Percentiles rank a stretch among this genome's conserved stretches.
These are phyloP conservation scores for Parietichytrium sp. DNA, from an alignment of 108 stramenopile species.

Conservation along the genomic window DNA sequence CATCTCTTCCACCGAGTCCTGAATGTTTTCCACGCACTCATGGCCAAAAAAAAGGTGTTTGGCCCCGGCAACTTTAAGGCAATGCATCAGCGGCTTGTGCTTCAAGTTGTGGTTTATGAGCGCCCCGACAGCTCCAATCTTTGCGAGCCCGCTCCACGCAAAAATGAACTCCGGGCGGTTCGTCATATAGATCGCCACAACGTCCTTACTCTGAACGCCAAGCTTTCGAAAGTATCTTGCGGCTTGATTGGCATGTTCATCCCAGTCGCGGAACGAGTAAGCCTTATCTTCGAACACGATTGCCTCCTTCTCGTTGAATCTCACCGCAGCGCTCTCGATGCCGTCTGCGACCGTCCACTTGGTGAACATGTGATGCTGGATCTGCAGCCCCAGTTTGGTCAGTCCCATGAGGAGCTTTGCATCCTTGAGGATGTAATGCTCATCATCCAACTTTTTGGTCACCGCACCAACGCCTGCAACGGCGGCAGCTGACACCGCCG, in stretches of 20 bases:
- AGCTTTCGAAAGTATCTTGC: not conserved
- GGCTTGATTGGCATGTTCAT: not conserved
- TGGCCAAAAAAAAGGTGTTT: slow-evolving; percentile 46
- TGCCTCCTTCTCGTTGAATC: not conserved
- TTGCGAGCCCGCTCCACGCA: slow-evolving; percentile 45
- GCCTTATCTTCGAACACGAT: not conserved
- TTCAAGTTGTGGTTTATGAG: slow-evolving; percentile 48
- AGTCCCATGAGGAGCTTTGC: not conserved
- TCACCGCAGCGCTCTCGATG: not conserved
- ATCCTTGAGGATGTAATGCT: not conserved
- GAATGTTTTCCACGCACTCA: not conserved
- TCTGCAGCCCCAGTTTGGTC: not conserved
- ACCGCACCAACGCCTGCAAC: not conserved
- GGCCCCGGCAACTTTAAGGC: slow-evolving; percentile 32
- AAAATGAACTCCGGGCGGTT: slow-evolving; percentile 42
- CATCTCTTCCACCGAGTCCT: not conserved
- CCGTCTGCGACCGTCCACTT: not conserved
- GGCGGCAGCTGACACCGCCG: not conserved
- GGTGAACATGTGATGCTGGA: not conserved
- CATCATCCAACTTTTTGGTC: not conserved
- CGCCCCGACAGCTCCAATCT: slow-evolving; percentile 45
- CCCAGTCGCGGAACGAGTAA: not conserved
- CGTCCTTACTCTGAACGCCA: slow-evolving; percentile 9
- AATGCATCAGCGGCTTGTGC: slow-evolving; percentile 45
- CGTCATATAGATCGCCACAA: slow-evolving; percentile 41